A percentile compares a stretch with the other conserved stretches of the same genome.
phyloP scores from a whole-genome alignment of 345 rosid species.

The Mallotus nudiflorus region DNA sequence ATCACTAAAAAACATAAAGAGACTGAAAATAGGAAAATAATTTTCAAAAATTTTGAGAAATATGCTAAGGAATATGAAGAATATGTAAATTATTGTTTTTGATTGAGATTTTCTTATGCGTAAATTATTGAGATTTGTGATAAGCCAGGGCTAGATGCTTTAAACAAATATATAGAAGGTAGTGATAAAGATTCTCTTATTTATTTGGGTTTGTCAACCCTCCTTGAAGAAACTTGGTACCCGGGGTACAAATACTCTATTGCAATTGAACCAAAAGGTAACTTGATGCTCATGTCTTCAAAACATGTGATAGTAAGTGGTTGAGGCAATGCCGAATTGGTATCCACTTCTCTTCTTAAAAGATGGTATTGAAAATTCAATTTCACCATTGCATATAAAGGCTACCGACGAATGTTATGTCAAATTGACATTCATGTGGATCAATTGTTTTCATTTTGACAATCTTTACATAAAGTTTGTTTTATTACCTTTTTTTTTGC shows the following conservation, averaged over 20 bases:
- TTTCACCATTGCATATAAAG: not conserved
- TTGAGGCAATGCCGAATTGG: not conserved
- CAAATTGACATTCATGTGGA: not conserved
- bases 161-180: conserved; percentile 63
- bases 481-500: too few relatives aligned
- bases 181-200: conserved; percentile 65
- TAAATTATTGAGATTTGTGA: too few relatives aligned
- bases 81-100: too few relatives aligned
- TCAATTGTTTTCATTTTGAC: not conserved
- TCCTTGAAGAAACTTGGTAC: conserved; percentile 79
- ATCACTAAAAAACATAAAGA: too few relatives aligned
- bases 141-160: conserved; percentile 67
- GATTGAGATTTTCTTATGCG: too few relatives aligned
- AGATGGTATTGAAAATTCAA: not conserved
- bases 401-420: not conserved
- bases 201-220: conserved; percentile 76
- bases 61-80: too few relatives aligned
- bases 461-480: not conserved
- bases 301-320: not conserved
- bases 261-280: conserved; percentile 83
- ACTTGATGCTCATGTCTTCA: conserved; percentile 11
- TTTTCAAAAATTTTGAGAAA: too few relatives aligned
- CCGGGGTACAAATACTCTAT: conserved; percentile 68
- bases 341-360: not conserved
- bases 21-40: too few relatives aligned